Base-by-base conservation (phyloP, 1,139 yeast genomes). In the Suhomyces bribrorum region DNA sequence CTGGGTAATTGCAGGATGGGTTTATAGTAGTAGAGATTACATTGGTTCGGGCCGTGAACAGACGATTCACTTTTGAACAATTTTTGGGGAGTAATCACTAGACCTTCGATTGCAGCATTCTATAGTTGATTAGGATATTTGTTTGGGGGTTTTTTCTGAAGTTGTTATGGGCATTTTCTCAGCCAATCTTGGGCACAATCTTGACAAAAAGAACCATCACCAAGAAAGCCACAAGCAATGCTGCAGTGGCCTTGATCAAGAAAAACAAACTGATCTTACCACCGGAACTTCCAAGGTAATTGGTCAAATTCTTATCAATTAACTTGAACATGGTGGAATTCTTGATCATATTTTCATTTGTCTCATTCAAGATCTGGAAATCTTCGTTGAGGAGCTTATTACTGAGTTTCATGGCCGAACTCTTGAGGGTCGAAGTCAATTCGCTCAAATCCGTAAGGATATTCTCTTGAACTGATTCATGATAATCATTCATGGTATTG, bases 391-490 rank as follows among this genome's bases (percentile, higher is more conserved):
- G 44, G 14, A 69, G 57, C 41, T 66, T 65, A 20, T 61, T 53
- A 5, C 71, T 61, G 25, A 72, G 59, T 9, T 53, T 52, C 12
- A 63, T 44, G 4, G 75, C 76, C 4, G 72, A 64, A n/a, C 54
- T 48, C 41, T 63, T 68, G 37, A 72, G 59, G 3, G 57, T 57
- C 2, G 63, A 41, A 0, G 75, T 73, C 39, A 72, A 54, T 20
- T 60, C 66, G 0, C 65, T 47, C 39, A 72, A 59, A 41, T 72
- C 77, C 29, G 50, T 53, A 15, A 70, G 52, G 7, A 72, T 58
- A 32, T 69, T 73, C 34, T 65, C 66, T 46, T 72, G 77, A n/a
- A 71, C 48, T 3, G 67, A 61, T 40, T 71, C 76, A 45, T 72
- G 76, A 50, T 69, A 68, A 11, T 62, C 60, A 46, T 69, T 69